Evolutionary conservation across 1,284 basidiomycete genomes (phyloP).

Genomic region (Malassezia vespertilionis): DNA sequence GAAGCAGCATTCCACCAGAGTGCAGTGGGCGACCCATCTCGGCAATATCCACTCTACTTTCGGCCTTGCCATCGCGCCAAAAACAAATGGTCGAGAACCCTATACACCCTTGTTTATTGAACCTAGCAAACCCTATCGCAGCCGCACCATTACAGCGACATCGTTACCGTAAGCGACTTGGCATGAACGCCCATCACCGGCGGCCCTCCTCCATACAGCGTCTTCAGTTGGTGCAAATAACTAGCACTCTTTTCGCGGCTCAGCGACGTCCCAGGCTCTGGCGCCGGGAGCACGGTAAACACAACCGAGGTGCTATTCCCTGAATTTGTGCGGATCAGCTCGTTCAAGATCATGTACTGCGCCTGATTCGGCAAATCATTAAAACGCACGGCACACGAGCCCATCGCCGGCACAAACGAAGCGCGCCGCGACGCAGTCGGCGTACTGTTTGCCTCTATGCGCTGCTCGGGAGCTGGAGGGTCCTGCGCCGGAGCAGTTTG

Average conservation of each 20-base stretch:
- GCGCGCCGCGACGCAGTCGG: not conserved
- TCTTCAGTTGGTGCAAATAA: slow-evolving; percentile 41
- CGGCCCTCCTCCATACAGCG: slow-evolving; percentile 36
- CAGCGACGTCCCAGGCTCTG: slow-evolving; percentile 36
- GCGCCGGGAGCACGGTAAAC: slow-evolving; percentile 42
- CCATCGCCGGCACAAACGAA: not conserved
- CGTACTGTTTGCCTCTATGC: not conserved
- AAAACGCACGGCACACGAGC: slow-evolving; percentile 17
- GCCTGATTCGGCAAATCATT: slow-evolving; percentile 45
- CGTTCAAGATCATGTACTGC: slow-evolving; percentile 45
- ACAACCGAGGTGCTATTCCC: slow-evolving; percentile 34
- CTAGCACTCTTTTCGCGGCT: slow-evolving; percentile 25
- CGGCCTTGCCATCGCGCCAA: no score
- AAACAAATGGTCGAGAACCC: no score
- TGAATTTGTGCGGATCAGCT: slow-evolving; percentile 41
- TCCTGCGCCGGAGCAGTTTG: slow-evolving; percentile 18
- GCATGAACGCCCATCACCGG: slow-evolving; percentile 44
- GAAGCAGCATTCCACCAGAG: no score
- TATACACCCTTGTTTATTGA: no score
- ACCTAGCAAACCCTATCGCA: no score
- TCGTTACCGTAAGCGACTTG: slow-evolving; percentile 42
- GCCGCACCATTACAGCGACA: slow-evolving; percentile 24
- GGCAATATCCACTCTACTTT: no score
- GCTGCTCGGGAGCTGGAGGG: slow-evolving; percentile 6
- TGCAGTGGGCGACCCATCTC: no score